These are phyloP conservation scores for Beta macrorhiza DNA, from an alignment of 179 eudicot genomes.

Conservation along the genomic window DNA sequence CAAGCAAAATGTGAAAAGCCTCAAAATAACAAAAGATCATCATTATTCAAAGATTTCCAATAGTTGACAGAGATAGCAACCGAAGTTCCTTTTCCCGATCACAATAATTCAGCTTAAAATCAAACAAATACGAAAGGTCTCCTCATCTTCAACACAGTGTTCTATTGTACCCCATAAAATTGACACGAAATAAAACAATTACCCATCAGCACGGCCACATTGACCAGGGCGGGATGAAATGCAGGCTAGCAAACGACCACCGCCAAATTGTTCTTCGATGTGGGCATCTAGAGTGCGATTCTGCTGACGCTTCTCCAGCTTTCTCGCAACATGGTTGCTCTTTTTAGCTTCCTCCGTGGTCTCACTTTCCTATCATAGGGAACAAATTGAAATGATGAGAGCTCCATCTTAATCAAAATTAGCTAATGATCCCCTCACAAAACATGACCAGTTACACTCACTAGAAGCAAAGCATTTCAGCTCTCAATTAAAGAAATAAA, in stretches of 20 bases:
- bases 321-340: conserved; percentile 61
- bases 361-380: conserved; percentile 42
- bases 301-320: conserved; percentile 52
- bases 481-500: neutral
- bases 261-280: conserved; percentile 61
- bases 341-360: conserved; percentile 56
- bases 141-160: no score
- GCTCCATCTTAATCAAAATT: neutral
- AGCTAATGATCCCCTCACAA: neutral
- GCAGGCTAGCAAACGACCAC: conserved; percentile 65
- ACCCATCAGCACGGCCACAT: conserved; percentile 74
- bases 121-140: no score
- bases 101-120: neutral
- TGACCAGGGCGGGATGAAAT: conserved; percentile 74
- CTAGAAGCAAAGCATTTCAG: neutral
- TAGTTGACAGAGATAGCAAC: no score
- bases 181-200: neutral
- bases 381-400: neutral
- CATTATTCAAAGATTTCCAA: no score
- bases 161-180: neutral
- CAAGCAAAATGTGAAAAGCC: no score
- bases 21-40: no score
- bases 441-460: neutral
- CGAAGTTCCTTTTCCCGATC: no score
- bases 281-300: conserved; percentile 50